phyloP scores from a whole-genome alignment of 2,329 filamentous ascomycete genomes.

The Aspergillus japonicus region DNA sequence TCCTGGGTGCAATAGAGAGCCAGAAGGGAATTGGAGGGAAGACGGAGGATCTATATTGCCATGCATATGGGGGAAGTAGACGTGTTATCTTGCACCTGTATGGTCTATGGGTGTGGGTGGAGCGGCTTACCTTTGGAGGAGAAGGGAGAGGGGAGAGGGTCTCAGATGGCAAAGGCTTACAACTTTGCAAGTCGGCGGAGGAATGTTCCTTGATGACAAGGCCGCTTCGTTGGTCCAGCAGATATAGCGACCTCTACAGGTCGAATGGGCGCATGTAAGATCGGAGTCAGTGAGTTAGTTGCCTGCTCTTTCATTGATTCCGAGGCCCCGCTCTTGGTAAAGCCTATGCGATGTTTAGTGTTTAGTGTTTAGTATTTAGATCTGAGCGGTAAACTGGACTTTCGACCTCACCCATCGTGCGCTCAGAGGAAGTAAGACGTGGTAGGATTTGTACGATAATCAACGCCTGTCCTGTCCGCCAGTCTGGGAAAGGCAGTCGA shows the following conservation, averaged over 20 bases:
- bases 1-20: neutral
- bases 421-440: neutral
- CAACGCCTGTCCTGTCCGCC: no score
- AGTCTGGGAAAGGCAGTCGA: neutral
- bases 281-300: neutral
- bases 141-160: no score
- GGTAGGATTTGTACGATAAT: neutral
- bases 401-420: neutral
- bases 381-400: neutral
- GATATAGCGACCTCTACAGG: neutral
- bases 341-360: neutral
- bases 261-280: neutral
- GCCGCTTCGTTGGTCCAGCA: neutral
- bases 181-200: neutral
- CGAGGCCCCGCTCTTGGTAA: neutral
- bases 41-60: constrained; percentile 2
- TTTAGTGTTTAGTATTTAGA: neutral
- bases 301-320: neutral
- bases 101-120: neutral
- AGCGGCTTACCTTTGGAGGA: neutral
- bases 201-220: neutral
- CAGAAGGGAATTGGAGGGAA: constrained; percentile 1
- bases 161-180: no score
- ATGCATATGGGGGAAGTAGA: constrained; percentile 9
- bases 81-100: constrained; percentile 15